Percentiles rank a stretch among this genome's conserved stretches.
These are phyloP conservation scores for Raphanus raphanistrum DNA, from an alignment of 345 rosid genomes.

Conservation along the genomic window DNA sequence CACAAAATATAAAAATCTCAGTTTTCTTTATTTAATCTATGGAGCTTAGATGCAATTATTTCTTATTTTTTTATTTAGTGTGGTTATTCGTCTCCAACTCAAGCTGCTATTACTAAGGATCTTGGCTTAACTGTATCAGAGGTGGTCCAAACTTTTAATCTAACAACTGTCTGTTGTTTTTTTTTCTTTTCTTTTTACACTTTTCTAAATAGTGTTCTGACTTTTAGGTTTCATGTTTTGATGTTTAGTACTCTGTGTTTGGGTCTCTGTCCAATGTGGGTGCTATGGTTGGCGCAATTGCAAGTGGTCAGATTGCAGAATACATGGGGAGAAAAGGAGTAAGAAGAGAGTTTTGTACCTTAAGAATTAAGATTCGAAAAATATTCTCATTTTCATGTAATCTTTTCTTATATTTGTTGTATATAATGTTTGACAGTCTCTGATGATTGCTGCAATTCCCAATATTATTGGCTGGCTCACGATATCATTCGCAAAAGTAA, in stretches of 20 bases:
- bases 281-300: constrained; percentile 98
- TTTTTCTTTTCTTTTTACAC: not conserved
- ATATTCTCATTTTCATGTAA: not conserved
- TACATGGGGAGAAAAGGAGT: constrained; percentile 96
- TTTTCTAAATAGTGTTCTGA: constrained; percentile 28
- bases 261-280: constrained; percentile 97
- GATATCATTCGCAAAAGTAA: constrained; percentile 86
- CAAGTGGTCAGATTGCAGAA: constrained; percentile 94
- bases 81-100: constrained; percentile 96
- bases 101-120: constrained; percentile 67
- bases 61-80: constrained; percentile 41
- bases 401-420: constrained; percentile 10
- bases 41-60: not conserved
- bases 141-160: constrained; percentile 40
- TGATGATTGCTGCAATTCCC: constrained; percentile 95
- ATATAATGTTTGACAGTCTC: constrained; percentile 52
- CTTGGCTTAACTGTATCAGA: constrained; percentile 78
- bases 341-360: constrained; percentile 6
- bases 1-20: not conserved
- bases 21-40: constrained; percentile 6
- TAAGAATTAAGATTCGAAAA: not conserved
- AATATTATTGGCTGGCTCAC: constrained; percentile 96
- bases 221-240: constrained; percentile 17
- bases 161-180: constrained; percentile 16
- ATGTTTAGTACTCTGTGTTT: constrained; percentile 72